Evolutionary conservation across 1,139 yeast species (phyloP), one percentile per base, ranked within the genome.

Genomic region (Magnusiomyces paraingens): DNA sequence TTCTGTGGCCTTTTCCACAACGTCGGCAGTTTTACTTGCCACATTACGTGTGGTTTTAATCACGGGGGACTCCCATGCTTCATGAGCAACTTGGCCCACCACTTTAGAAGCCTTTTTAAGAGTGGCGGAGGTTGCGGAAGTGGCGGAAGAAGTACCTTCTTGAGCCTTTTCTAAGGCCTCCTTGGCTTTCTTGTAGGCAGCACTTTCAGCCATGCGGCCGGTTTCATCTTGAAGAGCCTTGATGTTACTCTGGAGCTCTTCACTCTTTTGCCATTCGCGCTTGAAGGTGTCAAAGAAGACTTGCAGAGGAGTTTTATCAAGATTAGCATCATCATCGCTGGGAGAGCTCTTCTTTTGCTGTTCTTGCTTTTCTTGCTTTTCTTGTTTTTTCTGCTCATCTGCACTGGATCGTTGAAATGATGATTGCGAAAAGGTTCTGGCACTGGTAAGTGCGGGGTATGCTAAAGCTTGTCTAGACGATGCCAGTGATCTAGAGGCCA

Each of bases 21-120:
- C 78, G 54, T 87, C 89, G 1, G 95, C 96, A 11, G 97, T 83
- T 53, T 80, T 80, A 59, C 79, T 79, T 14, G 90, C 94, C 0
- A 90, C 89, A 45, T 82, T 78, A 67, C 99, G 81, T 17, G 96
- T 93, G 51, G 84, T 86, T 70, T 85, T 84, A 59, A 96, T 93
- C 49, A 93, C 87, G 38, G 93, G 90, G 1, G 97, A 89, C 58
- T 94, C 97, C 99, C 99, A 94, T 0, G 98, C 97, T 59, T 84
- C 84, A 48, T 80, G 78, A 2, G 97, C 99, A 47, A 83, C 95
- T 54, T 80, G 84, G 54, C 97, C 99, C 35, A 93, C 89, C 39
- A 84, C 94, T 64, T 86, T 89, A n/a, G 98, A 97, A 1, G 98
- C 93, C 72, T 87, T 87, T 63, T 82, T 81, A 56, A 90, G 81